A percentile compares a stretch with the other conserved stretches of the same genome.
These are phyloP conservation scores for Salvia miltiorrhiza DNA, from an alignment of 257 asterid species.

Conservation along the genomic window DNA sequence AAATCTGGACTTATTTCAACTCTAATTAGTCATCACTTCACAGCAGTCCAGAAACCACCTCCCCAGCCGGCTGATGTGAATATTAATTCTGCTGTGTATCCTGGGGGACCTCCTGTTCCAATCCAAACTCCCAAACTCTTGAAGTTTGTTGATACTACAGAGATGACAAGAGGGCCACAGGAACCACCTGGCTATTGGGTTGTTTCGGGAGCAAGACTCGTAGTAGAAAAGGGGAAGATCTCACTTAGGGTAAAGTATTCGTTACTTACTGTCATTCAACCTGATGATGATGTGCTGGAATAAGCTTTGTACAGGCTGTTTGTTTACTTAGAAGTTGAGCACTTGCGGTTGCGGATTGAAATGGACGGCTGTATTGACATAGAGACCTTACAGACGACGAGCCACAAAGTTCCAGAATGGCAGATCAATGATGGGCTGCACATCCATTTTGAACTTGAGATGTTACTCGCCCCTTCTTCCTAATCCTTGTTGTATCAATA, in stretches of 20 bases:
- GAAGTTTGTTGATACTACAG: slow-evolving; percentile 85
- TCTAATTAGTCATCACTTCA: slow-evolving; percentile 81
- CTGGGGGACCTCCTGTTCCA: slow-evolving; percentile 94
- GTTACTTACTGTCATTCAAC: slow-evolving; percentile 62
- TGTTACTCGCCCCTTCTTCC: too few relatives aligned
- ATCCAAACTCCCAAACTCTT: slow-evolving; percentile 69
- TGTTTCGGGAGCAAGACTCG: slow-evolving; percentile 89
- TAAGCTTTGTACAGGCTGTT: slow-evolving; percentile 22
- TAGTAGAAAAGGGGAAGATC: slow-evolving; percentile 88
- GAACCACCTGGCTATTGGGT: slow-evolving; percentile 98
- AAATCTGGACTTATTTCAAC: slow-evolving; percentile 96
- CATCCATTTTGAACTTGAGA: neutral
- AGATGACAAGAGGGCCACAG: slow-evolving; percentile 94
- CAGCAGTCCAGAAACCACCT: slow-evolving; percentile 71
- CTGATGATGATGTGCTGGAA: slow-evolving; percentile 65
- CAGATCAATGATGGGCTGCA: neutral
- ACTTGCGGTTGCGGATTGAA: neutral
- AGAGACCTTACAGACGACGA: neutral
- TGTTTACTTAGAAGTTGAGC: slow-evolving; percentile 4
- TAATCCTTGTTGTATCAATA: neutral
- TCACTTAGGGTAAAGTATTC: slow-evolving; percentile 83
- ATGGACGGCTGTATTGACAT: neutral
- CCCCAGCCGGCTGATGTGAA: slow-evolving; percentile 91
- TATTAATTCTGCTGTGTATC: slow-evolving; percentile 90
- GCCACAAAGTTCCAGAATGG: neutral